Evolutionary conservation across 805 yeast genomes (phyloP).

Genomic region (Vanderwaltozyma tropicalis): DNA sequence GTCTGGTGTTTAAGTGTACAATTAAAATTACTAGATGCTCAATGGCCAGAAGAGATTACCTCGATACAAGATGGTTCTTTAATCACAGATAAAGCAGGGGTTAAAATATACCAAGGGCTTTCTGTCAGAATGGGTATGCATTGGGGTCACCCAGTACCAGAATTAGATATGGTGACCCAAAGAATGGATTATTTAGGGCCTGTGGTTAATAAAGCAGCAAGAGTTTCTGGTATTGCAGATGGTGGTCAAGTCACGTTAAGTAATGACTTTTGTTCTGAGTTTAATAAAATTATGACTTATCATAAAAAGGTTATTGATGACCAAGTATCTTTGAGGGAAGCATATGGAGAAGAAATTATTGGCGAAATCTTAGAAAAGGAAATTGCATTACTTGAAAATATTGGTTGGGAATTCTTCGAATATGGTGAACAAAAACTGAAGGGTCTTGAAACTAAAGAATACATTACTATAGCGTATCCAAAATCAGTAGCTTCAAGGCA

Average conservation of each 20-base stretch:
- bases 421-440: slow-evolving; percentile 84
- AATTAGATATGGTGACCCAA: slow-evolving; percentile 84
- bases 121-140: slow-evolving; percentile 97
- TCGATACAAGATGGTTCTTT: slow-evolving; percentile 78
- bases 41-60: slow-evolving; percentile 92
- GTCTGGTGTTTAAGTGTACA: slow-evolving; percentile 94
- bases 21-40: slow-evolving; percentile 67
- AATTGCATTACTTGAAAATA: slow-evolving; percentile 48
- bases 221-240: slow-evolving; percentile 90
- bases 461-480: slow-evolving; percentile 72
- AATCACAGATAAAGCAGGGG: slow-evolving; percentile 49
- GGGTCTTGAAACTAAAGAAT: slow-evolving; percentile 90
- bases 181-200: slow-evolving; percentile 99
- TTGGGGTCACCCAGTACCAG: slow-evolving; percentile 97
- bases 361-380: slow-evolving; percentile 59
- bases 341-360: slow-evolving; percentile 34
- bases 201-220: slow-evolving; percentile 89
- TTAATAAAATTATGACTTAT: slow-evolving; percentile 42
- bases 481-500: slow-evolving; percentile 49
- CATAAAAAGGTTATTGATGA: slow-evolving; percentile 26
- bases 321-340: slow-evolving; percentile 25
- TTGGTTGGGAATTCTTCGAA: slow-evolving; percentile 57
- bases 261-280: slow-evolving; percentile 67
- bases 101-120: slow-evolving; percentile 69
- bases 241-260: slow-evolving; percentile 96